Evolutionary conservation across 2,329 filamentous ascomycete species (phyloP).

Genomic region (Stachybotrys chartarum): DNA sequence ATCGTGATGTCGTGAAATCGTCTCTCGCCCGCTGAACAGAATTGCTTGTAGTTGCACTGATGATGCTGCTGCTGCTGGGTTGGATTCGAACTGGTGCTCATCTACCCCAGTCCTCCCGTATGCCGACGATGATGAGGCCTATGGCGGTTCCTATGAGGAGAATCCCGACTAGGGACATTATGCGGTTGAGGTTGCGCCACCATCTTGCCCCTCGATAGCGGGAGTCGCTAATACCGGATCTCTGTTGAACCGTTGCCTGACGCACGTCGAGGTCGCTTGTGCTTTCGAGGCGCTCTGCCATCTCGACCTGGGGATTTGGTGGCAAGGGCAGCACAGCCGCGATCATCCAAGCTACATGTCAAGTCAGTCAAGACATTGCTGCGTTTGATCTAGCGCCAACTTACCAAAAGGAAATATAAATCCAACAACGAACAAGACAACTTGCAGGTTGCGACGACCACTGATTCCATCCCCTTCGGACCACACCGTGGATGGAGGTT

Average conservation of each 20-base stretch:
- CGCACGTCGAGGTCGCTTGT: constrained; percentile 31
- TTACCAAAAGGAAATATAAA: constrained; percentile 70
- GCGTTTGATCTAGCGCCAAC: constrained; percentile 15
- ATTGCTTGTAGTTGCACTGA: constrained; percentile 4
- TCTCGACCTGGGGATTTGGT: constrained; percentile 42
- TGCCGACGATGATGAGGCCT: constrained; percentile 44
- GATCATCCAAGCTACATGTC: constrained; percentile 63
- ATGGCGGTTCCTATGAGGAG: constrained; percentile 45
- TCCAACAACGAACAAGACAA: constrained; percentile 67
- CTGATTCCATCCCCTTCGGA: constrained; percentile 52
- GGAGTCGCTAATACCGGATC: constrained; percentile 31
- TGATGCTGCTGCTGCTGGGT: constrained; percentile 10
- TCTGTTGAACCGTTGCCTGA: constrained; percentile 24
- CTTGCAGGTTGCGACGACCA: constrained; percentile 65
- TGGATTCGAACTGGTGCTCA: neutral
- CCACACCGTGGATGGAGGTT: constrained; percentile 64
- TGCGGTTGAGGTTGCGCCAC: constrained; percentile 54
- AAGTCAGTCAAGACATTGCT: constrained; percentile 7
- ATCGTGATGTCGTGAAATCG: constrained; percentile 9
- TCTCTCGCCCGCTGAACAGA: neutral
- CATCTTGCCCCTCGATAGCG: constrained; percentile 46
- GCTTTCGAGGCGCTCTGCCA: constrained; percentile 40
- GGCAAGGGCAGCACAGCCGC: constrained; percentile 70
- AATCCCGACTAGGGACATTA: constrained; percentile 50
- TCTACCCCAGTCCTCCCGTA: constrained; percentile 39